These are phyloP conservation scores for Ceratobasidium sp. DNA, from an alignment of 1,284 basidiomycete genomes.

Conservation along the genomic window DNA sequence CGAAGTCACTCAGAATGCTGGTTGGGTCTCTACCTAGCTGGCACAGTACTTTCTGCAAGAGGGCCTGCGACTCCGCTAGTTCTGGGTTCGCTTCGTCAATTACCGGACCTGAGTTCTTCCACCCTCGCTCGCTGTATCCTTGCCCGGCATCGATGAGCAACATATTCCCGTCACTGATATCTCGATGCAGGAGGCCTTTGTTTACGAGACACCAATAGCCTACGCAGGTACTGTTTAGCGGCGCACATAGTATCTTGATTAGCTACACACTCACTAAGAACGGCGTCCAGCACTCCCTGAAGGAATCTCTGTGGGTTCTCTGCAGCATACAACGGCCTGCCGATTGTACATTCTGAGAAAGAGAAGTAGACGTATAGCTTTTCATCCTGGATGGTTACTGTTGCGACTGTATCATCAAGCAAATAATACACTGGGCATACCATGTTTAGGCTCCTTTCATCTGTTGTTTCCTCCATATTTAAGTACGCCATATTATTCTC, in stretches of 20 bases:
- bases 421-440: background rate
- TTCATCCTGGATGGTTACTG: background rate
- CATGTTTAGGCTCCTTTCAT: background rate
- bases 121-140: background rate
- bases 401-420: background rate
- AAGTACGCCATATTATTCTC: background rate
- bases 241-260: background rate
- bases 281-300: background rate
- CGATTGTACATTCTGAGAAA: background rate
- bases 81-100: too few species aligned
- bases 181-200: conserved; percentile 23
- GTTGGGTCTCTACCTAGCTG: conserved; percentile 1
- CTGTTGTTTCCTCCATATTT: background rate
- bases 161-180: conserved; percentile 34
- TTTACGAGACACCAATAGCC: conserved; percentile 27
- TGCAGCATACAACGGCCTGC: background rate
- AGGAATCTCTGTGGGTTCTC: background rate
- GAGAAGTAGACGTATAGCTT: background rate
- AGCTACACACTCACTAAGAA: background rate
- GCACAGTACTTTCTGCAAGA: background rate
- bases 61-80: background rate
- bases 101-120: too few species aligned
- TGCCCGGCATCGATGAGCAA: background rate
- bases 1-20: conserved; percentile 30
- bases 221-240: background rate